Evolutionary conservation across 495 filamentous ascomycete species (phyloP).

Genomic region (Penicillium argentinense): DNA sequence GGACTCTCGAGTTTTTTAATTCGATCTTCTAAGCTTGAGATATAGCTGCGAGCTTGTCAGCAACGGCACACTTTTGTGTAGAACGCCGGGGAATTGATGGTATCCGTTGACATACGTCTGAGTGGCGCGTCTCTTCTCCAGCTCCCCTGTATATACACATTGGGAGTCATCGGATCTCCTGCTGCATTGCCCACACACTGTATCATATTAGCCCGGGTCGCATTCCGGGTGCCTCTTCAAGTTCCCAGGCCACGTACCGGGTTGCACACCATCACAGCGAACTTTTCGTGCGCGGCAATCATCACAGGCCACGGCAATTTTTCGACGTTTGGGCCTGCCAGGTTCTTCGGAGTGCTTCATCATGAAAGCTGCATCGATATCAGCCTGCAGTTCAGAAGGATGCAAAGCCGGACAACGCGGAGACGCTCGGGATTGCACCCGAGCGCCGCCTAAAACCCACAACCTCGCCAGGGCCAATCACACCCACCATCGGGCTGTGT

Average conservation of each 20-base stretch:
- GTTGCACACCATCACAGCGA: conserved; percentile 41
- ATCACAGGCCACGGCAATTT: conserved; percentile 39
- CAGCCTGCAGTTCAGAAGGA: not conserved
- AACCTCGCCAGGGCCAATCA: too few species aligned
- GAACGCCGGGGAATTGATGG: too few species aligned
- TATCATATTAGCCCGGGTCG: conserved; percentile 9
- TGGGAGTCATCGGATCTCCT: conserved; percentile 20
- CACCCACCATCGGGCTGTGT: too few species aligned
- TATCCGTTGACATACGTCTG: conserved; percentile 25
- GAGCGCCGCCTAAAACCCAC: too few species aligned
- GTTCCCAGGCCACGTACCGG: conserved; percentile 31
- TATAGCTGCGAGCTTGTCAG: conserved; percentile 19
- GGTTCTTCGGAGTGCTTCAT: not conserved
- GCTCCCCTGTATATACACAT: conserved; percentile 35
- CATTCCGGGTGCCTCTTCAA: conserved; percentile 18
- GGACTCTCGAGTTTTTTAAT: conserved; percentile 32
- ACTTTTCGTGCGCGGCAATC: conserved; percentile 37
- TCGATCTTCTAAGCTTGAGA: conserved; percentile 26
- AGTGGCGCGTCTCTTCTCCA: conserved; percentile 33
- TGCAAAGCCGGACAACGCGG: not conserved
- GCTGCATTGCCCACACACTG: conserved; percentile 40
- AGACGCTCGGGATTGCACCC: conserved; percentile 7
- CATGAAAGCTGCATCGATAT: not conserved
- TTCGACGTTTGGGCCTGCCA: conserved; percentile 28
- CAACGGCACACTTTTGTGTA: too few species aligned